These are phyloP conservation scores for Lipomyces kockii DNA, from an alignment of 805 yeast genomes.

Conservation along the genomic window DNA sequence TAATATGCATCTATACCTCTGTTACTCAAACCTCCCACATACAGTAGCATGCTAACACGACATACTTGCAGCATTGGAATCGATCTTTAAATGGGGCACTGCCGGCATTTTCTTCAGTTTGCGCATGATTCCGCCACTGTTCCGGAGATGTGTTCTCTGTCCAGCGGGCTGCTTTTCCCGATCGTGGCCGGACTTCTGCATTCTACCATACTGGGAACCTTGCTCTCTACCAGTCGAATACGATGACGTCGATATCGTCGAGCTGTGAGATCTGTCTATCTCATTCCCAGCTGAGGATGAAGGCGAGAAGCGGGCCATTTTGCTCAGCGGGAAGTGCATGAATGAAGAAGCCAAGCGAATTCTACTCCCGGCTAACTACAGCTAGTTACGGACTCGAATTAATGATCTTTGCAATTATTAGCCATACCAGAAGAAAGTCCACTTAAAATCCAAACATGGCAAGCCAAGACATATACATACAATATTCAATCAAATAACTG, in stretches of 20 bases:
- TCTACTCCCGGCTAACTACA: background rate
- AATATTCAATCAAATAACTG: too few species aligned
- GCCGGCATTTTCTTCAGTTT: background rate
- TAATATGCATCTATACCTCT: background rate
- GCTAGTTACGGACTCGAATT: background rate
- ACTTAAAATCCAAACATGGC: too few species aligned
- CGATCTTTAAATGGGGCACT: constrained; percentile 11
- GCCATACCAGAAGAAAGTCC: too few species aligned
- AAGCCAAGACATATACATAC: too few species aligned
- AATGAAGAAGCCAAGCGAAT: background rate
- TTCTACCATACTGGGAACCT: background rate
- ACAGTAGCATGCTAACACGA: background rate
- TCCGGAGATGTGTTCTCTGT: background rate
- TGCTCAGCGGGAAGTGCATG: background rate
- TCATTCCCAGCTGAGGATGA: background rate
- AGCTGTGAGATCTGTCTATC: background rate
- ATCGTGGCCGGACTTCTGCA: background rate
- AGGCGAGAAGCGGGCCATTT: background rate
- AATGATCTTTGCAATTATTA: background rate
- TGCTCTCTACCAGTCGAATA: background rate
- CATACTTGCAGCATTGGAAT: constrained; percentile 20
- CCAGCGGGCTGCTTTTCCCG: background rate
- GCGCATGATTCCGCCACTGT: constrained; percentile 1
- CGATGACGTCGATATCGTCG: background rate
- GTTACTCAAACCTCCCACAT: background rate